Conservation (phyloP, 2,329 filamentous ascomycete species). For the Lachnellula suecica region DNA sequence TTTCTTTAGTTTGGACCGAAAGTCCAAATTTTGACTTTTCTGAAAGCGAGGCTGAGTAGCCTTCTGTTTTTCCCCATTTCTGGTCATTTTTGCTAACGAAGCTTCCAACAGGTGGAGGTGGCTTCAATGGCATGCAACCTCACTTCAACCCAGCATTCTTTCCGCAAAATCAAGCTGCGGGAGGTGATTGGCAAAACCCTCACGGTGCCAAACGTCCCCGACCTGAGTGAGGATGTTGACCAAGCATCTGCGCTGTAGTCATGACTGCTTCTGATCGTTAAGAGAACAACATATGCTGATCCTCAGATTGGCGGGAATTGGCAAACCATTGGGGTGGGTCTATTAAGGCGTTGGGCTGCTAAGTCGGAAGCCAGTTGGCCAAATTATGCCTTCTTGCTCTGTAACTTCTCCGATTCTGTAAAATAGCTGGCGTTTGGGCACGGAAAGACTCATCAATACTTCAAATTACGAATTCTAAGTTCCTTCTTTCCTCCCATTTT, state of each 20-base stretch:
- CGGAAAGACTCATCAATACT: slow-evolving; percentile 1
- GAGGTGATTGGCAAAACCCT: slow-evolving; percentile 70
- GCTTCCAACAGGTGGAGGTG: slow-evolving; percentile 44
- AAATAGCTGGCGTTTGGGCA: slow-evolving; percentile 17
- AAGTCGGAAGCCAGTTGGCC: background rate
- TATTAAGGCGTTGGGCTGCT: slow-evolving; percentile 6
- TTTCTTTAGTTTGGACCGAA: slow-evolving; percentile 11
- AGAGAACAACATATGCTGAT: no score
- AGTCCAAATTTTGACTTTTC: no score
- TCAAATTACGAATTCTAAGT: no score
- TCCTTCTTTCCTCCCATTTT: no score
- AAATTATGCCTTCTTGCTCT: background rate
- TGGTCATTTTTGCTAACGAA: no score
- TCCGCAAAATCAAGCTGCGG: slow-evolving; percentile 45
- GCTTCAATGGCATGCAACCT: slow-evolving; percentile 67
- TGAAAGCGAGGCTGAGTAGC: no score
- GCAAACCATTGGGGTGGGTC: slow-evolving; percentile 18
- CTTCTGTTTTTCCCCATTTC: no score
- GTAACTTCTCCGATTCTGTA: slow-evolving; percentile 14
- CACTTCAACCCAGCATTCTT: slow-evolving; percentile 78
- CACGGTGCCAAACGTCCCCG: slow-evolving; percentile 78
- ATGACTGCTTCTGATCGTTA: background rate
- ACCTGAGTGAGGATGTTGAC: slow-evolving; percentile 50
- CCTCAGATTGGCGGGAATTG: background rate
- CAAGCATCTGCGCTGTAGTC: background rate